Conservation (phyloP, 2,329 filamentous ascomycete genomes). For the Penicillium sp. region DNA sequence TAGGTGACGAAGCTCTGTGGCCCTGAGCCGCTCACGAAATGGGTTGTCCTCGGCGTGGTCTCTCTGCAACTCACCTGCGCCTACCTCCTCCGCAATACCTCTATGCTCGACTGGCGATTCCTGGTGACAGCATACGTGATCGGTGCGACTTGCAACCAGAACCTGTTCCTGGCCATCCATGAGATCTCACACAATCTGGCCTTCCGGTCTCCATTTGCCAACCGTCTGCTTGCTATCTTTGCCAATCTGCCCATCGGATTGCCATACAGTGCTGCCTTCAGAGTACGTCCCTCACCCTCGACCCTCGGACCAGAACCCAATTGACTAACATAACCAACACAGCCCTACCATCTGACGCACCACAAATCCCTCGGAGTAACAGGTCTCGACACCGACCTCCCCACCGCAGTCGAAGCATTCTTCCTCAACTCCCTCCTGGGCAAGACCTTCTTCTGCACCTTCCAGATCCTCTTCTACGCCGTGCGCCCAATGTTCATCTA, state of each 20-base stretch:
- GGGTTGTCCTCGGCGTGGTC: conserved; percentile 82
- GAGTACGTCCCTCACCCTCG: conserved; percentile 54
- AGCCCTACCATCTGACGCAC: conserved; percentile 97
- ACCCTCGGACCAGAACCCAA: neutral
- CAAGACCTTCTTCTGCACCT: conserved; percentile 98
- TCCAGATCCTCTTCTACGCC: conserved; percentile 99
- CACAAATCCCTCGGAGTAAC: conserved; percentile 98
- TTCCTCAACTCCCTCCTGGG: conserved; percentile 91
- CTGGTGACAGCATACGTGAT: conserved; percentile 86
- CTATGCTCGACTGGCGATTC: conserved; percentile 82
- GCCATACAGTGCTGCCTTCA: conserved; percentile 93
- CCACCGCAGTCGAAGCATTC: conserved; percentile 85
- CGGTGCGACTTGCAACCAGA: conserved; percentile 95
- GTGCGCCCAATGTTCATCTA: conserved; percentile 94
- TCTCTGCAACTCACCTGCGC: conserved; percentile 76
- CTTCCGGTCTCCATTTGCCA: conserved; percentile 76
- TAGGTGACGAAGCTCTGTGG: conserved; percentile 97
- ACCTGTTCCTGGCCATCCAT: conserved; percentile 96
- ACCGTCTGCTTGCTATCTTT: conserved; percentile 84
- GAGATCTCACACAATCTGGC: conserved; percentile 98
- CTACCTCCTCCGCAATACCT: conserved; percentile 71
- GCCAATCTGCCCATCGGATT: conserved; percentile 95
- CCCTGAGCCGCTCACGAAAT: conserved; percentile 93
- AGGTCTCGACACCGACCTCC: conserved; percentile 92
- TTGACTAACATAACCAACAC: conserved; percentile 6